These are phyloP conservation scores for Pseudocercospora cruenta DNA, from an alignment of 2,329 filamentous ascomycete genomes.

Conservation along the genomic window DNA sequence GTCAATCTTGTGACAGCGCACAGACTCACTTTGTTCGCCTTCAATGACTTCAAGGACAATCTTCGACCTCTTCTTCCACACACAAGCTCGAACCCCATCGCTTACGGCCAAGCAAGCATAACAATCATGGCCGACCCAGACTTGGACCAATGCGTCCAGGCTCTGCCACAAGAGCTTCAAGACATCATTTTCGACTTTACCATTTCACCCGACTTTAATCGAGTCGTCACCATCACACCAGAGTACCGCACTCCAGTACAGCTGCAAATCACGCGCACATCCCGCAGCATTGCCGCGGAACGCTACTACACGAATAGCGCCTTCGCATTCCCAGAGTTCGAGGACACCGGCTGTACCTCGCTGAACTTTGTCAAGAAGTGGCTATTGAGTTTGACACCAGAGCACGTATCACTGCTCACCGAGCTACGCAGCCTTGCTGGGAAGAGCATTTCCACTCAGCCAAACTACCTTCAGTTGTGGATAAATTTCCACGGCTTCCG, in stretches of 20 bases:
- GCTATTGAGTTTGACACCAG: background rate
- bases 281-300: background rate
- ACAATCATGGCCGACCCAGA: background rate
- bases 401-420: too few species aligned
- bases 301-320: background rate
- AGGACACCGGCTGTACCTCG: too few species aligned
- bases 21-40: background rate
- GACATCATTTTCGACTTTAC: background rate
- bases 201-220: background rate
- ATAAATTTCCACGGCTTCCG: too few species aligned
- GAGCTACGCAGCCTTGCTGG: too few species aligned
- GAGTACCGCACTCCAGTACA: background rate
- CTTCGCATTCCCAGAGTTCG: background rate
- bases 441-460: too few species aligned
- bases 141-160: background rate
- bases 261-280: background rate
- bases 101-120: background rate
- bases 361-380: background rate
- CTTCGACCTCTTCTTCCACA: background rate
- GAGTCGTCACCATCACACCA: background rate
- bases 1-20: background rate
- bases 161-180: background rate
- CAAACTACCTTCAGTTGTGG: too few species aligned
- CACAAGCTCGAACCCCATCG: background rate
- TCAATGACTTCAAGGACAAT: background rate